Evolutionary conservation across 352 stramenopile genomes (phyloP).

Genomic region (Globisporangium takayamanum): DNA sequence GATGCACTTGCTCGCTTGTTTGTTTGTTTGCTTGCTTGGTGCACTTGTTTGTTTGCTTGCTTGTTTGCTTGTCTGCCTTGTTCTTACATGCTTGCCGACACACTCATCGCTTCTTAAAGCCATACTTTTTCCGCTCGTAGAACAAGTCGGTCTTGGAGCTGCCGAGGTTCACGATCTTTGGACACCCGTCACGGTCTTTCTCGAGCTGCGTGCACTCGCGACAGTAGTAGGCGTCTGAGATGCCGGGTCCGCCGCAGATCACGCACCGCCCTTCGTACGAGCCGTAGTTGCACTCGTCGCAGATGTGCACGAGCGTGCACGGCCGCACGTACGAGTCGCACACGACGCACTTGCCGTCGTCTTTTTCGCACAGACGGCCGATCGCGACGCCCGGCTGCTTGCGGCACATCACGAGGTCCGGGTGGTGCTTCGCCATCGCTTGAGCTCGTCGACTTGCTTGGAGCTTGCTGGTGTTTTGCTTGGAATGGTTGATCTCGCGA

Average conservation of each 20-base stretch:
- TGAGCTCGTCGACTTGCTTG: too few relatives aligned
- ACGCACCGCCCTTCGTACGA: slow-evolving; percentile 95
- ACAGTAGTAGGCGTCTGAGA: slow-evolving; percentile 99
- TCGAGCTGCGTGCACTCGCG: slow-evolving; percentile 97
- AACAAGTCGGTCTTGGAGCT: slow-evolving; percentile 96
- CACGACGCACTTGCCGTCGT: slow-evolving; percentile 99
- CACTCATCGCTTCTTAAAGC: slow-evolving; percentile 87
- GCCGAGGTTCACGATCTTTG: slow-evolving; percentile 98
- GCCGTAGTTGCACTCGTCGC: slow-evolving; percentile 99
- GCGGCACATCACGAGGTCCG: slow-evolving; percentile 99
- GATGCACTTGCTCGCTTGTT: too few relatives aligned
- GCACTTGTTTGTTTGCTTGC: too few relatives aligned
- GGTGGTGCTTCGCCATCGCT: slow-evolving; percentile 98
- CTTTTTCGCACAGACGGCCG: slow-evolving; percentile 98
- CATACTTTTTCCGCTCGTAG: slow-evolving; percentile 99
- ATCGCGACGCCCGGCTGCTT: slow-evolving; percentile 98
- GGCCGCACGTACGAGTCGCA: slow-evolving; percentile 99
- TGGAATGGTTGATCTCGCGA: too few relatives aligned
- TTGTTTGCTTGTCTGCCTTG: neutral
- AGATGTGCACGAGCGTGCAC: slow-evolving; percentile 96
- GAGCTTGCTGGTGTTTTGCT: too few relatives aligned
- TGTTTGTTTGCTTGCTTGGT: too few relatives aligned
- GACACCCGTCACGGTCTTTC: slow-evolving; percentile 96
- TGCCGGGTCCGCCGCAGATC: slow-evolving; percentile 95
- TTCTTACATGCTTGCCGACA: neutral